phyloP scores from a whole-genome alignment of 2,329 filamentous ascomycete species.

The Teratosphaeria destructans region DNA sequence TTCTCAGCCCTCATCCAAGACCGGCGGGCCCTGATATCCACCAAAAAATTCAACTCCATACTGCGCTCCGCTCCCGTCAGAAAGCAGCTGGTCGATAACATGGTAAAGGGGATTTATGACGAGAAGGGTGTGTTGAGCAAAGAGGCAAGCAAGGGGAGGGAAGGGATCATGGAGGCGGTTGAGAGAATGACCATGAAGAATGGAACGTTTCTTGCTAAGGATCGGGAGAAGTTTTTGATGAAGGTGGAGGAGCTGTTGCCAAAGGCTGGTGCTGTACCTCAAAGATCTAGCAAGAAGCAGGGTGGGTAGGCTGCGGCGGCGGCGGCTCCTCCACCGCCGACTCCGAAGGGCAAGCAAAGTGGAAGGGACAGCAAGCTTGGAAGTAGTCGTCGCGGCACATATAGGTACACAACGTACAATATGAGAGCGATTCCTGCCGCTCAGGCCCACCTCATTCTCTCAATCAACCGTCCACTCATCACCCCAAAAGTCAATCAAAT shows the following conservation, averaged over 20 bases:
- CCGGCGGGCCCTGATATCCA: slow-evolving; percentile 7
- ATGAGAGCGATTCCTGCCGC: not conserved
- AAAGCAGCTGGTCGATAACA: slow-evolving; percentile 10
- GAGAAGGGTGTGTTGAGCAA: slow-evolving; percentile 5
- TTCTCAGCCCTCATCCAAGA: slow-evolving; percentile 18
- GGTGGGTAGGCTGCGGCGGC: not conserved
- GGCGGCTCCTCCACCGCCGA: not conserved
- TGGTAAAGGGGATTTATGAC: slow-evolving; percentile 18
- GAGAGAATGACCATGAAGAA: slow-evolving; percentile 13
- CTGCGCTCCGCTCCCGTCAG: slow-evolving; percentile 9
- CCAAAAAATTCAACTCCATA: not conserved
- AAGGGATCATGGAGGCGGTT: slow-evolving; percentile 15
- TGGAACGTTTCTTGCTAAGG: slow-evolving; percentile 15
- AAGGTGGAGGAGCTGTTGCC: slow-evolving; percentile 21
- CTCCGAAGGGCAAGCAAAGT: too few relatives aligned
- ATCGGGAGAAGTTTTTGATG: slow-evolving; percentile 22
- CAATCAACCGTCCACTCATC: slow-evolving; percentile 23
- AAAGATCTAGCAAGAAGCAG: not conserved
- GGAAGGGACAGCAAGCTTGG: not conserved
- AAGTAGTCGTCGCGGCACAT: not conserved
- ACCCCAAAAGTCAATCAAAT: slow-evolving; percentile 31
- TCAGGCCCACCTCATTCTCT: not conserved
- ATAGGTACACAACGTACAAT: not conserved
- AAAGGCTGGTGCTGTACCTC: not conserved
- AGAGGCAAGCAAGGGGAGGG: slow-evolving; percentile 5